Evolutionary conservation across 192 early-diverging fungal genomes (phyloP), one percentile per base, ranked within the genome.

Genomic region (Chytriomyces confervae): DNA sequence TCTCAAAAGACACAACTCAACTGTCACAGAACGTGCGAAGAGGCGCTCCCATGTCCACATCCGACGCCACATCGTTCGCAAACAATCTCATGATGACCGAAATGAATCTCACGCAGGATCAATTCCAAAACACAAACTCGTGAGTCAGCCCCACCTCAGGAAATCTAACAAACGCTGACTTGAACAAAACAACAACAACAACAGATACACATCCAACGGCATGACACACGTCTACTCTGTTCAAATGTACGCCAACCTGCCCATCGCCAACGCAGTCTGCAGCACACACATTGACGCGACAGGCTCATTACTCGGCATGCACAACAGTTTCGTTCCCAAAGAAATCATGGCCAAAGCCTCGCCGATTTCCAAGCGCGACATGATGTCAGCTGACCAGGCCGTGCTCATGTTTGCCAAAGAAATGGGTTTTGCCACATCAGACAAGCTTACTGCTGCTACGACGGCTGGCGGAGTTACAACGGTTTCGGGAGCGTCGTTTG

Each of bases 221-320:
- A 23, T 75, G 29, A 64, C 60, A 10, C 92, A 94, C 69, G 88
- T 94, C 5, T 91, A 94, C 72, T 67, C 90, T 11, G 85, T 84
- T 50, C 94, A 95, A 76, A 67, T 84, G 7, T 81, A 89, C 49
- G 68, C 90, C 53, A 92, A 89, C 10, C 64, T 92, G 6, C 84
- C 87, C 53, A 87, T 94, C 8, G 79, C 89, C 29, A 95, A 94
- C 80, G 91, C 89, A 27, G 88, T 94, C 79, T 91, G 92, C 65
- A 94, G 94, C 79, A 72, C 94, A 78, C 94, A 95, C 71, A 81
- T 95, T 50, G 87, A 89, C 65, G 27, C 73, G 13, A 50, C 83
- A 48, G 93, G 94, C 24, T 74, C 80, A 16, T 69, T 81, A 11
- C 10, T 48, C 1, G 24, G 10, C 3, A 47, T 68, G 29, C 66